phyloP scores from a whole-genome alignment of 179 eudicot species.

The Silene coronaria region DNA sequence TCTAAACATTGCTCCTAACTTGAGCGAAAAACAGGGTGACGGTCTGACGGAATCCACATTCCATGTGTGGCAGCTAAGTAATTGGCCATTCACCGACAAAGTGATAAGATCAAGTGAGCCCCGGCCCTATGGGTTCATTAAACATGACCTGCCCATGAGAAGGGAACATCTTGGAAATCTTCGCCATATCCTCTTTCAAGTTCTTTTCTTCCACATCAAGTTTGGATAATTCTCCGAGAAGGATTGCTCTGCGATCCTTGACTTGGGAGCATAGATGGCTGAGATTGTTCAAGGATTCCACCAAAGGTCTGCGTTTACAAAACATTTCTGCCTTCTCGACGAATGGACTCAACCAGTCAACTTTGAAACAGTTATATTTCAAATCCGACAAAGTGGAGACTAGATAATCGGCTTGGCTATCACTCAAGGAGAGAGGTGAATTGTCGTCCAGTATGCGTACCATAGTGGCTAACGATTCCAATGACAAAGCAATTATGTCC shows the following conservation, averaged over 20 bases:
- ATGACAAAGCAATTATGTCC: conserved; percentile 6
- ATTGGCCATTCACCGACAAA: too few relatives aligned
- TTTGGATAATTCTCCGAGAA: neutral
- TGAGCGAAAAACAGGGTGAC: too few relatives aligned
- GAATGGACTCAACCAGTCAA: conserved; percentile 14
- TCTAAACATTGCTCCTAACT: too few relatives aligned
- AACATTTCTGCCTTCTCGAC: conserved; percentile 6
- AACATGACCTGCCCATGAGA: neutral
- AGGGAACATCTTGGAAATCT: neutral
- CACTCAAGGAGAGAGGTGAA: neutral
- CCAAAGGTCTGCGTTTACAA: conserved; percentile 6
- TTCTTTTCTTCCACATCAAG: neutral
- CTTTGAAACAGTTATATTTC: neutral
- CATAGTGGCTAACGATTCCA: conserved; percentile 15
- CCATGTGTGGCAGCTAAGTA: too few relatives aligned
- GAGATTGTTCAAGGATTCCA: neutral
- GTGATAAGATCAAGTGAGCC: neutral
- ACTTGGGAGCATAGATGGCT: neutral
- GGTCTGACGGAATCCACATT: too few relatives aligned
- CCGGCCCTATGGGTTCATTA: neutral
- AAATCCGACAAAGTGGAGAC: conserved; percentile 4
- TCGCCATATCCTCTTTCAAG: neutral
- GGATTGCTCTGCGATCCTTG: neutral
- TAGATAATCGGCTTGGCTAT: conserved; percentile 4
- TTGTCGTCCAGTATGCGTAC: conserved; percentile 5